Evolutionary conservation across 305 asterid species (phyloP), one percentile per base, ranked within the genome.

Genomic region (Fraxinus albicans): DNA sequence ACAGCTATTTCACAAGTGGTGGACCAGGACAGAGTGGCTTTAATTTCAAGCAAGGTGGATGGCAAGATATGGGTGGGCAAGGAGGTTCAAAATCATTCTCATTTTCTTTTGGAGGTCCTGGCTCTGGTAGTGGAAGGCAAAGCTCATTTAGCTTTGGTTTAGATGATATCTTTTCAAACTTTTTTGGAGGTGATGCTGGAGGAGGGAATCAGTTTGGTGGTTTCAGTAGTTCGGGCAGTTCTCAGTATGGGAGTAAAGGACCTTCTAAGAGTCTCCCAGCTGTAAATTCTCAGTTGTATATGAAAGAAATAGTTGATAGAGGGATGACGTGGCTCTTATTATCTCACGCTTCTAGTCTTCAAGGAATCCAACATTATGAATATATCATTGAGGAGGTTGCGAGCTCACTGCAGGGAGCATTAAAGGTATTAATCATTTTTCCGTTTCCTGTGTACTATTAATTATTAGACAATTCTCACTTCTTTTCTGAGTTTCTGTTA

Each of bases 61-160:
- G 96, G 97, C 91, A 94, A 90, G 88, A 90, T 80, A 90, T 88
- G 95, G 98, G 95, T 44, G 94, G 95, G 60, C 91, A 87, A 79
- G 92, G 89, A 75, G 91, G 91, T 23, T 91, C 98, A 40, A 88
- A 80, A 72, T 93, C 98, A 21, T 93, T 88, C 90, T 96, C 99
- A 69, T 96, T 96, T 89, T 94, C 98, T 36, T 95, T 91, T 81
- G 97, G 98, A 4, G 95, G 98, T 42, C 92, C 98, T 34, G 88
- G 95, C 58, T 88, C 91, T n/a, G 87, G 76, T 21, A 83, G 63
- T 53, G 63, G 23, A 17, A 53, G 88, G 85, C 87, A 85, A 83
- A 86, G 87, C 42, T 90, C 97, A 38, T 92, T 83, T 75, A 93
- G 94, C 80, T 94, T 91, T 84, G 98, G 91, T 81, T 80, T 94